A percentile compares a stretch with the other conserved stretches of the same genome.
Evolutionary conservation across 768 basidiomycete species (phyloP).

Genomic region (Flagelloscypha sp.): DNA sequence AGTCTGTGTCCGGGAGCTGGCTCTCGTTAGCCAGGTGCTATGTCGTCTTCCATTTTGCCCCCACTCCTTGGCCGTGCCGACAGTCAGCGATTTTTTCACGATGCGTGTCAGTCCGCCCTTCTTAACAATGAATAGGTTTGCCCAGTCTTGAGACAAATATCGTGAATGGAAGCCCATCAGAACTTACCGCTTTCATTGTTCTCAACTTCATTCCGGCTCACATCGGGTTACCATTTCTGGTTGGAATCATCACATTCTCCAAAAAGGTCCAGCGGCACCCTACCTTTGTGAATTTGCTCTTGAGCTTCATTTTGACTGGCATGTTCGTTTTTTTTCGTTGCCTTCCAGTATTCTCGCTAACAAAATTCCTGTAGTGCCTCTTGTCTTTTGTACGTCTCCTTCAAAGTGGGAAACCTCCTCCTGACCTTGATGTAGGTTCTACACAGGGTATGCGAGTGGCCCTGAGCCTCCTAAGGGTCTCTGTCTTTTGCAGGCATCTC

Average conservation of each 20-base stretch:
- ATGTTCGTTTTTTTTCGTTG: conserved; percentile 23
- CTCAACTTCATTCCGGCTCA: conserved; percentile 45
- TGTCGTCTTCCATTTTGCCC: too few species aligned
- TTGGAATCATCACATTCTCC: conserved; percentile 30
- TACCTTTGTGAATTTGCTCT: conserved; percentile 37
- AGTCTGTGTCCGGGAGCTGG: too few species aligned
- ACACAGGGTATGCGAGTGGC: conserved; percentile 32
- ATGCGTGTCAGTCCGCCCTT: too few species aligned
- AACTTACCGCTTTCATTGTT: conserved; percentile 33
- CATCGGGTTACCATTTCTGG: conserved; percentile 37
- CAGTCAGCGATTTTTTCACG: too few species aligned
- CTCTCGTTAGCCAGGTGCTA: too few species aligned
- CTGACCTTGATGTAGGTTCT: conserved; percentile 22
- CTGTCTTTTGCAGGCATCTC: conserved; percentile 38
- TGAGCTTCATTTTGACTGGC: conserved; percentile 38
- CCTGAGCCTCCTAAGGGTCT: conserved; percentile 35
- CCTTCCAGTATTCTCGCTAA: background rate
- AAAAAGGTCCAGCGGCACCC: conserved; percentile 35
- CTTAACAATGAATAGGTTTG: too few species aligned
- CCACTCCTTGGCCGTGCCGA: too few species aligned
- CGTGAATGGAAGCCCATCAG: conserved; percentile 31
- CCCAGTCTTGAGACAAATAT: too few species aligned
- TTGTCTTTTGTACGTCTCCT: conserved; percentile 4
- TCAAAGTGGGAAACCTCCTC: background rate
- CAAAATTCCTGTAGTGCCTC: background rate